These are phyloP conservation scores for Kluyveromyces nonfermentans DNA, from an alignment of 805 yeast genomes.

Conservation along the genomic window DNA sequence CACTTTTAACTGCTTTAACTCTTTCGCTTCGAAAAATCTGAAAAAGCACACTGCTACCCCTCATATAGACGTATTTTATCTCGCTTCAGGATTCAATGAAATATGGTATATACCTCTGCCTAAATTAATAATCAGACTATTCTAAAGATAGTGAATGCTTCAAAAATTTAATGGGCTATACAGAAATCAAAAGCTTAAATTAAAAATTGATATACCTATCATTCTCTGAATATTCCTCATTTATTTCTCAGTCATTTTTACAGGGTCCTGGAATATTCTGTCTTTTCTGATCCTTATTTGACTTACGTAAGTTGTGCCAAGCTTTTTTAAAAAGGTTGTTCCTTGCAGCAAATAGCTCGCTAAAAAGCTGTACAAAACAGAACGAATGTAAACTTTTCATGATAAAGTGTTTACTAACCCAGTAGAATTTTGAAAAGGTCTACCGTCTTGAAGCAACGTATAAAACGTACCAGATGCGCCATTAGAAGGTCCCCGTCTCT, in stretches of 20 bases:
- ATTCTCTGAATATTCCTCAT: neutral
- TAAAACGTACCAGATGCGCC: too few species aligned
- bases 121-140: neutral
- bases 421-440: too few species aligned
- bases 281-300: neutral
- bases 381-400: neutral
- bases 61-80: too few species aligned
- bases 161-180: too few species aligned
- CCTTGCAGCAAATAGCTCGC: neutral
- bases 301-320: neutral
- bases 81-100: neutral
- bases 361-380: neutral
- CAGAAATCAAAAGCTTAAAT: too few species aligned
- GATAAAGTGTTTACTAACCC: too few species aligned
- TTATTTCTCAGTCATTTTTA: neutral
- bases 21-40: neutral
- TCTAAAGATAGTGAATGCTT: neutral
- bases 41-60: neutral
- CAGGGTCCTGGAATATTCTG: neutral
- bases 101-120: too few species aligned
- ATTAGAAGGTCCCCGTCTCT: too few species aligned
- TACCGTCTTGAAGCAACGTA: too few species aligned
- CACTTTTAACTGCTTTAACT: slow-evolving; percentile 1
- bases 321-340: neutral
- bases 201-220: too few species aligned